Conservation (phyloP, 352 stramenopile genomes). For the Pythium phragmiticola region DNA sequence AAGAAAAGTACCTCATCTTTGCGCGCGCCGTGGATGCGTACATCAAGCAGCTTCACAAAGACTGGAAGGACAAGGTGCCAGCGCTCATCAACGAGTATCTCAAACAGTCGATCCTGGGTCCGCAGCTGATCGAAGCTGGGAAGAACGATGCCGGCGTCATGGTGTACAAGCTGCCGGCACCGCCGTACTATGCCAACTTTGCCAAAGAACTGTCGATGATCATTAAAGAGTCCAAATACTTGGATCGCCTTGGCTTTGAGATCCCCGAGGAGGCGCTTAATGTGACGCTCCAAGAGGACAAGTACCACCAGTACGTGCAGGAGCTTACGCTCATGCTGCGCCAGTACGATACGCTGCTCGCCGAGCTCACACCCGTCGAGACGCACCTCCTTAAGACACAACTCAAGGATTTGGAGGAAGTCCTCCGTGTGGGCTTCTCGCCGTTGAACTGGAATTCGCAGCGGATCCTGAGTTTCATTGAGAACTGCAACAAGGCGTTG, state of each 20-base stretch:
- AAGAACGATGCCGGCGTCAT: slow-evolving; percentile 77
- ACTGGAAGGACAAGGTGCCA: slow-evolving; percentile 91
- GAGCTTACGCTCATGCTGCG: slow-evolving; percentile 90
- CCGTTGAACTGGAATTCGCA: slow-evolving; percentile 97
- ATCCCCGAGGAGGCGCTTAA: slow-evolving; percentile 94
- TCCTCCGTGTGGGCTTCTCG: slow-evolving; percentile 89
- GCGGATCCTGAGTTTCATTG: slow-evolving; percentile 94
- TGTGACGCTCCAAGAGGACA: slow-evolving; percentile 95
- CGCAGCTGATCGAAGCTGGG: slow-evolving; percentile 69
- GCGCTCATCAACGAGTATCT: slow-evolving; percentile 91
- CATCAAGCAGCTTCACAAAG: slow-evolving; percentile 90
- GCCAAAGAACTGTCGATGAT: slow-evolving; percentile 91
- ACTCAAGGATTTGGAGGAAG: slow-evolving; percentile 88
- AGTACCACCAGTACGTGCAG: slow-evolving; percentile 94
- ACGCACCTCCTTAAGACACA: slow-evolving; percentile 86
- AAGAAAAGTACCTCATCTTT: slow-evolving; percentile 94
- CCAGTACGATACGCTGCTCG: slow-evolving; percentile 88
- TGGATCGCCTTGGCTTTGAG: slow-evolving; percentile 94
- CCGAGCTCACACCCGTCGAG: slow-evolving; percentile 87
- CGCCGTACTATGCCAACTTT: slow-evolving; percentile 95
- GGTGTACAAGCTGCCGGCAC: slow-evolving; percentile 82
- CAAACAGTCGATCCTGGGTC: slow-evolving; percentile 91
- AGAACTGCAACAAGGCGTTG: slow-evolving; percentile 90
- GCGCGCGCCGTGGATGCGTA: slow-evolving; percentile 91
- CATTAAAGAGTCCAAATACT: slow-evolving; percentile 95